A percentile compares a stretch with the other conserved stretches of the same genome.
phyloP scores from a whole-genome alignment of 441 rosid species.

The Mallotus japonicus region DNA sequence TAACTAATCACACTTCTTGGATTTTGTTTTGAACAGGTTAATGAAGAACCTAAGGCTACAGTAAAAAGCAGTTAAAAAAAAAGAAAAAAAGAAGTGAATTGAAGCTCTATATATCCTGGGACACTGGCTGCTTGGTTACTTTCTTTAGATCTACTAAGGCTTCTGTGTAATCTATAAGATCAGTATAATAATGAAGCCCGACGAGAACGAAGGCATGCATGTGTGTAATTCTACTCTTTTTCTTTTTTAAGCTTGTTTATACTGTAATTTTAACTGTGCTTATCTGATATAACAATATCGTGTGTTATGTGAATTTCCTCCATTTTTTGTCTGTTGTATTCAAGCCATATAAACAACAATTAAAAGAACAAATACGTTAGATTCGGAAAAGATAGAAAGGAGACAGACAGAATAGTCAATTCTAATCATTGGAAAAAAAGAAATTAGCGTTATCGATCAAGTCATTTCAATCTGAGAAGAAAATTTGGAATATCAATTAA shows the following conservation, averaged over 20 bases:
- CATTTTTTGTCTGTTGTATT: background rate
- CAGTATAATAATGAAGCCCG: constrained; percentile 7
- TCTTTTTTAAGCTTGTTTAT: constrained; percentile 5
- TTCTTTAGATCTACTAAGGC: background rate
- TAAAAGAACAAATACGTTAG: background rate
- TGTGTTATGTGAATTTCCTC: background rate
- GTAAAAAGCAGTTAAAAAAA: constrained; percentile 26
- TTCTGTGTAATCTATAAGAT: constrained; percentile 13
- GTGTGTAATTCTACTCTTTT: constrained; percentile 7
- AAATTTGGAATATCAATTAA: too few relatives aligned
- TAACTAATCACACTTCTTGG: background rate
- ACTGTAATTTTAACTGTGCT: constrained; percentile 10
- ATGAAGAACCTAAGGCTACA: constrained; percentile 62
- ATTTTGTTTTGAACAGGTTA: constrained; percentile 40
- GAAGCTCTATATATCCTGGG: background rate
- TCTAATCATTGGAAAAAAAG: background rate
- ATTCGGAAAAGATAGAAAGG: background rate
- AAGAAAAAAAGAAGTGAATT: constrained; percentile 10
- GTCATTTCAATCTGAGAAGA: background rate
- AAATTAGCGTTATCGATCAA: too few relatives aligned
- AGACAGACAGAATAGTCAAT: background rate
- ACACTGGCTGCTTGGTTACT: background rate
- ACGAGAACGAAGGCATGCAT: background rate
- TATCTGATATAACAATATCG: constrained; percentile 4
- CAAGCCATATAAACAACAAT: background rate